Evolutionary conservation across 140 eudicot genomes (phyloP).

Genomic region (Senecio squalidus): DNA sequence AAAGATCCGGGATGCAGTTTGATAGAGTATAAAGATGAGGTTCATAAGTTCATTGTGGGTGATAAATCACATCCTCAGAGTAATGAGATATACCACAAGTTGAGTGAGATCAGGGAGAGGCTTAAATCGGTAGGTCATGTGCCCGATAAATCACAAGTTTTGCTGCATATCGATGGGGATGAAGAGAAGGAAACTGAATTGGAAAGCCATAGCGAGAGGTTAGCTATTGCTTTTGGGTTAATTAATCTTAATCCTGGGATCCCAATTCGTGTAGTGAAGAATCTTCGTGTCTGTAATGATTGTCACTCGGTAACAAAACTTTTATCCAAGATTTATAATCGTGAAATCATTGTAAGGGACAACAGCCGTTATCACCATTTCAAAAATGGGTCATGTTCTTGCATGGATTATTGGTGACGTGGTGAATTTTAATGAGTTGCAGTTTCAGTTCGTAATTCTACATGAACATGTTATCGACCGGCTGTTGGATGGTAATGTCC

Average conservation of each 20-base stretch:
- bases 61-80: conserved; percentile 48
- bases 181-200: conserved; percentile 39
- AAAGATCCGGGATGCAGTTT: conserved; percentile 49
- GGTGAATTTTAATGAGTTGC: conserved; percentile 1
- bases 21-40: conserved; percentile 32
- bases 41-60: conserved; percentile 49
- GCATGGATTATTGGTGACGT: conserved; percentile 42
- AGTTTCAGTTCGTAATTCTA: not conserved
- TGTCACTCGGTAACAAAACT: conserved; percentile 43
- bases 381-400: conserved; percentile 42
- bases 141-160: conserved; percentile 39
- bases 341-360: conserved; percentile 46
- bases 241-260: conserved; percentile 28
- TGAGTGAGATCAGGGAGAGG: conserved; percentile 35
- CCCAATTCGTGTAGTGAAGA: conserved; percentile 46
- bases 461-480: conserved; percentile 2
- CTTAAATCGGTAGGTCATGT: conserved; percentile 35
- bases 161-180: conserved; percentile 40
- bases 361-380: conserved; percentile 49
- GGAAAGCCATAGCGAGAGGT: conserved; percentile 46
- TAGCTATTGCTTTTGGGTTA: conserved; percentile 49
- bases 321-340: conserved; percentile 34
- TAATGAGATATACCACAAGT: conserved; percentile 28
- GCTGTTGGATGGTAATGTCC: conserved; percentile 4
- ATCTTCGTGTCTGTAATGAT: conserved; percentile 49